A percentile compares a stretch with the other conserved stretches of the same genome.
Conservation (phyloP, 2,329 filamentous ascomycete species). For the Aureobasidium melanogenum region DNA sequence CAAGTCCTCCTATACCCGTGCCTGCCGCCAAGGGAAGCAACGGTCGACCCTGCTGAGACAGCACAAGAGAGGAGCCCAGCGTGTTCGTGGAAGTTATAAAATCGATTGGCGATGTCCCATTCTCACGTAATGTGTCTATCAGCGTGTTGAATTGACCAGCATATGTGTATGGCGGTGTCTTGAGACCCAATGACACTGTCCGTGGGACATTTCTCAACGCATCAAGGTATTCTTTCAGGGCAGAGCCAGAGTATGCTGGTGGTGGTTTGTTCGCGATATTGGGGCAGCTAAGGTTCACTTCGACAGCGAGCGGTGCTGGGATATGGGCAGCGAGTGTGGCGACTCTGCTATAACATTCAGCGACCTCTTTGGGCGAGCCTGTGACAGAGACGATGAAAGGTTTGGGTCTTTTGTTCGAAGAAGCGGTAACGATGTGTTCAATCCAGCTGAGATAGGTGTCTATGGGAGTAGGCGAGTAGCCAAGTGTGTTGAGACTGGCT, state of each 20-base stretch:
- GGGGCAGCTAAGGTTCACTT: conserved; percentile 71
- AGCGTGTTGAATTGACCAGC: conserved; percentile 54
- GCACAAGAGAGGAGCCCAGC: conserved; percentile 58
- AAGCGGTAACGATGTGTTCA: conserved; percentile 42
- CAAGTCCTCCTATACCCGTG: conserved; percentile 59
- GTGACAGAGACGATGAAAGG: conserved; percentile 64
- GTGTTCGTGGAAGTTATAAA: conserved; percentile 72
- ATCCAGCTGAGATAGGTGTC: conserved; percentile 51
- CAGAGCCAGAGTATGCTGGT: conserved; percentile 54
- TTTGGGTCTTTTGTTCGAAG: conserved; percentile 43
- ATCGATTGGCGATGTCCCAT: conserved; percentile 37
- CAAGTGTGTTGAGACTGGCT: conserved; percentile 56
- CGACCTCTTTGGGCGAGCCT: conserved; percentile 50
- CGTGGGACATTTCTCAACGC: conserved; percentile 28
- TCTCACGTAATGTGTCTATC: conserved; percentile 40
- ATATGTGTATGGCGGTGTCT: conserved; percentile 70
- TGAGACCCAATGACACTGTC: conserved; percentile 52
- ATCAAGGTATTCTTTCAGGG: conserved; percentile 48
- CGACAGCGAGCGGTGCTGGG: conserved; percentile 52
- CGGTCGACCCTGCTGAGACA: conserved; percentile 27
- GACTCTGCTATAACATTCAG: conserved; percentile 47
- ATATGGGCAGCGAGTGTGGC: conserved; percentile 25
- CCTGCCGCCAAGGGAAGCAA: conserved; percentile 45
- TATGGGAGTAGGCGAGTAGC: conserved; percentile 60
- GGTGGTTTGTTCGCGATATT: conserved; percentile 63